Percentiles rank a stretch among this genome's conserved stretches.
These are phyloP conservation scores for Hymenoscyphus fraxineus DNA, from an alignment of 2,329 filamentous ascomycete genomes.

Conservation along the genomic window DNA sequence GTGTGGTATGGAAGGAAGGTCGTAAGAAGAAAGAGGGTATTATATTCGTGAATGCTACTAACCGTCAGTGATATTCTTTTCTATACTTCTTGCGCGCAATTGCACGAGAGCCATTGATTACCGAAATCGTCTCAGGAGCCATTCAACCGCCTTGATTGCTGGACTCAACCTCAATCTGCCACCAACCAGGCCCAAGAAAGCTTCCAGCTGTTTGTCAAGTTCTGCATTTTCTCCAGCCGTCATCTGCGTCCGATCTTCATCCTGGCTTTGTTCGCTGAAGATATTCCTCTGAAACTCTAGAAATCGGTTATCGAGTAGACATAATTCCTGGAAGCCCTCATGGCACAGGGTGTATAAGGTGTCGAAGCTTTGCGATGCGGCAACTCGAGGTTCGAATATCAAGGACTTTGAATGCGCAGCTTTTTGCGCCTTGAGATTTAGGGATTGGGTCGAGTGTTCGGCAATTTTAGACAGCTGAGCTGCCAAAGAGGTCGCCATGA, in stretches of 20 bases:
- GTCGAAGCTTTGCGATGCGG: conserved; percentile 85
- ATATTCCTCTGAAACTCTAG: conserved; percentile 68
- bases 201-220: conserved; percentile 72
- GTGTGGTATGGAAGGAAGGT: conserved; percentile 93
- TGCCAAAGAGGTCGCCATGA: conserved; percentile 82
- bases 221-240: conserved; percentile 76
- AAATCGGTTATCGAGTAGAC: conserved; percentile 79
- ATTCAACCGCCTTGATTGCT: conserved; percentile 87
- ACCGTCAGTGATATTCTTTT: conserved; percentile 11
- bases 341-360: conserved; percentile 81
- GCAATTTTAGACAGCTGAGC: conserved; percentile 92
- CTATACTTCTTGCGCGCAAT: background rate
- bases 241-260: conserved; percentile 83
- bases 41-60: conserved; percentile 81
- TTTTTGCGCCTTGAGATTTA: conserved; percentile 91
- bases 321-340: conserved; percentile 89
- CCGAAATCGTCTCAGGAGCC: conserved; percentile 89
- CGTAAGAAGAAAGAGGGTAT: conserved; percentile 71
- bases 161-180: conserved; percentile 77
- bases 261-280: conserved; percentile 91
- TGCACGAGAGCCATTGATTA: conserved; percentile 40
- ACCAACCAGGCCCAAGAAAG: conserved; percentile 77
- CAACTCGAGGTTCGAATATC: conserved; percentile 83
- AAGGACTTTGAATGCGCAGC: conserved; percentile 89
- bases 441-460: conserved; percentile 80